phyloP scores from a whole-genome alignment of 2,329 filamentous ascomycete species.

The Trichoderma semiorbis region DNA sequence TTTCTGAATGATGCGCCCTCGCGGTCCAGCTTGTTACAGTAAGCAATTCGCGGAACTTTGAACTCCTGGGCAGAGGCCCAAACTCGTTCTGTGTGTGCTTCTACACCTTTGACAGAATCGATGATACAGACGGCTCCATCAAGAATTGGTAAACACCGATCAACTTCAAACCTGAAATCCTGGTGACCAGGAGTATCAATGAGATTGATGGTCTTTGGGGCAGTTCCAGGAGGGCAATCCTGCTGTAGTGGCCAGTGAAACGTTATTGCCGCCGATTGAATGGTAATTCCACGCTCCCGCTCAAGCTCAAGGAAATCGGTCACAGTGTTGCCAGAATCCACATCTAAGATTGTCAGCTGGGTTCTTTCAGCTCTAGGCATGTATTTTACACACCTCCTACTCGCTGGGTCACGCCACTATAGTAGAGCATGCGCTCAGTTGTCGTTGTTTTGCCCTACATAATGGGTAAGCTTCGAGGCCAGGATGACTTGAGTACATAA shows the following conservation, averaged over 20 bases:
- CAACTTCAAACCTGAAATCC: constrained; percentile 95
- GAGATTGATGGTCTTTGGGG: constrained; percentile 72
- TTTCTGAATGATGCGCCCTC: constrained; percentile 76
- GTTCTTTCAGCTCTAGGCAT: not conserved
- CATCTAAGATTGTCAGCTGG: constrained; percentile 52
- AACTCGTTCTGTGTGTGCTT: constrained; percentile 95
- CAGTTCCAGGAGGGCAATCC: constrained; percentile 37
- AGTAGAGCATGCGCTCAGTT: constrained; percentile 98
- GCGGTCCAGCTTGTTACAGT: constrained; percentile 75
- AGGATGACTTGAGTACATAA: not conserved
- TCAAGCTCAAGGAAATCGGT: constrained; percentile 96
- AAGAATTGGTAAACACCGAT: constrained; percentile 81
- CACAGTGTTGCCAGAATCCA: constrained; percentile 93
- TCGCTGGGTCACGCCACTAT: constrained; percentile 82
- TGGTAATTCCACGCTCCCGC: constrained; percentile 88
- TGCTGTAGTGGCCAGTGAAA: constrained; percentile 79
- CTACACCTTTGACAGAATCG: constrained; percentile 88
- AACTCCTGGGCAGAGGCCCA: constrained; percentile 89
- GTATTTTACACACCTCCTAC: constrained; percentile 59
- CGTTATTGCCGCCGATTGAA: constrained; percentile 94
- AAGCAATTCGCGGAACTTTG: constrained; percentile 74
- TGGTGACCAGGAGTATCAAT: constrained; percentile 97
- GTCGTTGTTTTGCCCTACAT: constrained; percentile 87
- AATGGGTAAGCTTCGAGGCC: not conserved
- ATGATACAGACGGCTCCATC: constrained; percentile 92